A percentile compares a stretch with the other conserved stretches of the same genome.
Conservation (phyloP, 2,329 filamentous ascomycete genomes). For the Neofusicoccum ribis region DNA sequence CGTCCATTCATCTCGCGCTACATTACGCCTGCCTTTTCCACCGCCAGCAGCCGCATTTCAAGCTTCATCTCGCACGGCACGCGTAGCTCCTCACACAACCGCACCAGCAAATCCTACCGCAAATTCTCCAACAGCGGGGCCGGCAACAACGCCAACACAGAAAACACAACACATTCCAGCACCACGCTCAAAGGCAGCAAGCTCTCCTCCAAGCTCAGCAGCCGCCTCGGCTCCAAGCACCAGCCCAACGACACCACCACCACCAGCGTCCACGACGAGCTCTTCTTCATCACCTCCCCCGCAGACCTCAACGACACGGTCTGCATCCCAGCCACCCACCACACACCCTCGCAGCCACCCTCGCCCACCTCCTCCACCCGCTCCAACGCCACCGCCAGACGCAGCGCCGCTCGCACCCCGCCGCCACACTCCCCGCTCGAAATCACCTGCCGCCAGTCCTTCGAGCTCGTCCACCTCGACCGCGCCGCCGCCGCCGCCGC, state of each 20-base stretch:
- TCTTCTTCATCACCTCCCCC: not conserved
- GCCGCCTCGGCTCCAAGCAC: not conserved
- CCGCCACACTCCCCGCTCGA: not conserved
- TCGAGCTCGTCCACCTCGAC: not conserved
- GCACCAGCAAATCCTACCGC: not conserved
- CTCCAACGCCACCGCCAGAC: not conserved
- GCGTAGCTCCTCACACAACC: not conserved
- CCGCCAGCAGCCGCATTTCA: not conserved
- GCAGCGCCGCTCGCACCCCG: not conserved
- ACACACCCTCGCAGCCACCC: not conserved
- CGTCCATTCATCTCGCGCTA: constrained; percentile 28
- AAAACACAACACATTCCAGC: not conserved
- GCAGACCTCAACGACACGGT: too few relatives aligned
- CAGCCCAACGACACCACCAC: not conserved
- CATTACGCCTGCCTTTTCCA: constrained; percentile 1
- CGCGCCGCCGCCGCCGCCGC: not conserved
- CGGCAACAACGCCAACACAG: not conserved
- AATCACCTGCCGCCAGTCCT: not conserved
- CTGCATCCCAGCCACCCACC: too few relatives aligned
- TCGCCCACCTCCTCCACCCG: not conserved
- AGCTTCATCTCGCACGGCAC: not conserved
- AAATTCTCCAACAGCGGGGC: not conserved
- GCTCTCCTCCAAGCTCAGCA: not conserved
- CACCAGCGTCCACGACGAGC: not conserved
- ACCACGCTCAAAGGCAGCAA: not conserved